These are phyloP conservation scores for Stagonosporopsis rhizophila DNA, from an alignment of 2,329 filamentous ascomycete species.

Conservation along the genomic window DNA sequence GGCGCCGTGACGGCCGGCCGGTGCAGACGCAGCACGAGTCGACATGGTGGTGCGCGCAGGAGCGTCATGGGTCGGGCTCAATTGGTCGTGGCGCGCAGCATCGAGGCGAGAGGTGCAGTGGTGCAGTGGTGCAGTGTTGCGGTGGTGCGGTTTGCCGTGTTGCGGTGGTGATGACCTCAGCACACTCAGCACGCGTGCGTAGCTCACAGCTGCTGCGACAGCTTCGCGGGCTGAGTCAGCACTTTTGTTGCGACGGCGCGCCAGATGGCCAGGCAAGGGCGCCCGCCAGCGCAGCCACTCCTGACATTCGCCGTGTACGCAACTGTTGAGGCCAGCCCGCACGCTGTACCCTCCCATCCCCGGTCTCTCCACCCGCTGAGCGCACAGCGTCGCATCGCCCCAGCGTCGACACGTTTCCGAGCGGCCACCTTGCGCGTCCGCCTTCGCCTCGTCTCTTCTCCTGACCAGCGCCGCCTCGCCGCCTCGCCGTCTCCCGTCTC, in stretches of 20 bases:
- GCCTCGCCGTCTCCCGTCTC: neutral
- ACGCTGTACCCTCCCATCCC: conserved; percentile 6
- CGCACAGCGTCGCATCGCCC: conserved; percentile 7
- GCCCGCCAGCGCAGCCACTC: conserved; percentile 17
- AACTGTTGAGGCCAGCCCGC: conserved; percentile 13
- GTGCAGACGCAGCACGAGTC: conserved; percentile 26
- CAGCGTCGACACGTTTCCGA: conserved; percentile 27
- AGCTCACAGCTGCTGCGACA: neutral
- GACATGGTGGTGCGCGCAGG: conserved; percentile 39
- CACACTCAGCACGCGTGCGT: conserved; percentile 7
- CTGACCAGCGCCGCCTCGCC: neutral
- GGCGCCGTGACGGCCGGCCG: neutral
- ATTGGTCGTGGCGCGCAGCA: conserved; percentile 20
- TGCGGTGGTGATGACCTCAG: conserved; percentile 29
- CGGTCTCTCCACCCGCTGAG: conserved; percentile 1
- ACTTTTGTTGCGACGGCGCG: neutral
- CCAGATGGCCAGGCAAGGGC: neutral
- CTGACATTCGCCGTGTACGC: conserved; percentile 22
- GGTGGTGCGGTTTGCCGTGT: neutral
- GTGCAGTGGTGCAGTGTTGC: neutral
- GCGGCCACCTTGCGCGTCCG: conserved; percentile 33
- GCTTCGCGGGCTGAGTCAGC: neutral
- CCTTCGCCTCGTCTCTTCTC: no score
- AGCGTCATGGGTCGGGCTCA: conserved; percentile 42
- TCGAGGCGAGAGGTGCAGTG: neutral